Conservation (phyloP, 1,284 basidiomycete genomes). For the Moesziomyces sp. region DNA sequence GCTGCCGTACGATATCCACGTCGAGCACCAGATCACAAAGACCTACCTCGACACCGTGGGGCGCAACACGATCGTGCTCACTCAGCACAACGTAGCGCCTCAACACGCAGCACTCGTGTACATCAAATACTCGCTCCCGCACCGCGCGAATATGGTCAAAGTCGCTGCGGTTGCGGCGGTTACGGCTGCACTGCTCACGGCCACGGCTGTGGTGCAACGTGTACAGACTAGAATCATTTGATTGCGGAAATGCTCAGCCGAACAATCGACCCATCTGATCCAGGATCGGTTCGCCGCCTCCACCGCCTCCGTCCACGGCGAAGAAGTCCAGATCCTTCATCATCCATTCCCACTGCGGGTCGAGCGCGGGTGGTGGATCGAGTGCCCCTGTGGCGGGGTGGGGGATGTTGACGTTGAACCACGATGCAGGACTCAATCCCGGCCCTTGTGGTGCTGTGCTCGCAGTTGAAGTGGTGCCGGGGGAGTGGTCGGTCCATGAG, state of each 20-base stretch:
- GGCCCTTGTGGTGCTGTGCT: background rate
- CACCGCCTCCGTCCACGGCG: conserved; percentile 36
- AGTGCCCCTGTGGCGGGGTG: background rate
- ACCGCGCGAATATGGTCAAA: conserved; percentile 46
- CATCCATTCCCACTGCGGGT: conserved; percentile 45
- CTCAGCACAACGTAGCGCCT: conserved; percentile 71
- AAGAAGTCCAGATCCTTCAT: conserved; percentile 42
- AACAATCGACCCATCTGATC: conserved; percentile 44
- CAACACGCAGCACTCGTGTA: conserved; percentile 37
- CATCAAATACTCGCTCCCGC: conserved; percentile 52
- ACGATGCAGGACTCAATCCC: conserved; percentile 12
- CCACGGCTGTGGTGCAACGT: conserved; percentile 31
- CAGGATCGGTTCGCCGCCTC: conserved; percentile 42
- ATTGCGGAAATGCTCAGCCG: conserved; percentile 5
- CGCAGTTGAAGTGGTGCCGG: background rate
- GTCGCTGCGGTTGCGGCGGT: conserved; percentile 34
- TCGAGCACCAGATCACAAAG: conserved; percentile 75
- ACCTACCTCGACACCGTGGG: conserved; percentile 95
- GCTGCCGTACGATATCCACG: conserved; percentile 81
- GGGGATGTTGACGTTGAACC: conserved; percentile 6
- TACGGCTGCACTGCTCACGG: conserved; percentile 19
- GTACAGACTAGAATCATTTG: conserved; percentile 37
- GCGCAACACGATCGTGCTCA: conserved; percentile 80
- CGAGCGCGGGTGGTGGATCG: background rate
- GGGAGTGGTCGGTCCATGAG: background rate